Percentiles rank a stretch among this genome's conserved stretches.
Conservation (phyloP, 163 green algal species). For the Dunaliella salina region DNA sequence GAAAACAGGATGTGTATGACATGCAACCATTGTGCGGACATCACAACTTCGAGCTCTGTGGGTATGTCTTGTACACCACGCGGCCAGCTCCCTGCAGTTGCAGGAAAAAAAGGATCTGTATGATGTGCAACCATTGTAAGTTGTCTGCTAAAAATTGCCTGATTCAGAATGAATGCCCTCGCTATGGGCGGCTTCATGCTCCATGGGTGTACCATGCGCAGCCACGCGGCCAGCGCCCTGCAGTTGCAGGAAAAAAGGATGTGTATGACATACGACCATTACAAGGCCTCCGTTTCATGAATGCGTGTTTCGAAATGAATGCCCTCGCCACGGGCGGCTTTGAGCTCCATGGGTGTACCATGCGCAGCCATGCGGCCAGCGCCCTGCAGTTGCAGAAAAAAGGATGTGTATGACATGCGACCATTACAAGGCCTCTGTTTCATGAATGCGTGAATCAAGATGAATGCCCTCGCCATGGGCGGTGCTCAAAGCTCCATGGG, state of each 20-base stretch:
- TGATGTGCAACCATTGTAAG: too few relatives aligned
- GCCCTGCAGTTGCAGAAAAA: conserved; percentile 2
- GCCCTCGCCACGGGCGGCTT: conserved; percentile 55
- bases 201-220: conserved; percentile 38
- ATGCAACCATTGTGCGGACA: background rate
- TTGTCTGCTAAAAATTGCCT: too few relatives aligned
- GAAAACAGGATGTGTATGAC: background rate
- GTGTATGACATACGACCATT: background rate
- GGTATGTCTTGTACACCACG: conserved; percentile 39
- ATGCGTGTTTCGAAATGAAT: too few relatives aligned
- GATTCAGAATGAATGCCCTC: too few relatives aligned
- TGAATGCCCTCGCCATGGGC: conserved; percentile 49
- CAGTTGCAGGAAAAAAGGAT: background rate
- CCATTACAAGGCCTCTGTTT: too few relatives aligned
- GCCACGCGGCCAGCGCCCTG: conserved; percentile 41
- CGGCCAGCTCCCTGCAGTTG: conserved; percentile 26
- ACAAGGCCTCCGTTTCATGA: conserved; percentile 24
- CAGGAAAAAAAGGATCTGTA: background rate
- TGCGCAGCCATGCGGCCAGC: conserved; percentile 40
- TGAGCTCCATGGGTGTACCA: conserved; percentile 51
- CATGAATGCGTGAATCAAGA: too few relatives aligned
- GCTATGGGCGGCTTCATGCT: conserved; percentile 54
- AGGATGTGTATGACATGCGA: background rate
- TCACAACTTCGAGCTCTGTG: conserved; percentile 58
- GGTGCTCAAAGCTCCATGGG: conserved; percentile 45